Conservation (phyloP, 2,329 filamentous ascomycete species). For the Xylaria sp. region DNA sequence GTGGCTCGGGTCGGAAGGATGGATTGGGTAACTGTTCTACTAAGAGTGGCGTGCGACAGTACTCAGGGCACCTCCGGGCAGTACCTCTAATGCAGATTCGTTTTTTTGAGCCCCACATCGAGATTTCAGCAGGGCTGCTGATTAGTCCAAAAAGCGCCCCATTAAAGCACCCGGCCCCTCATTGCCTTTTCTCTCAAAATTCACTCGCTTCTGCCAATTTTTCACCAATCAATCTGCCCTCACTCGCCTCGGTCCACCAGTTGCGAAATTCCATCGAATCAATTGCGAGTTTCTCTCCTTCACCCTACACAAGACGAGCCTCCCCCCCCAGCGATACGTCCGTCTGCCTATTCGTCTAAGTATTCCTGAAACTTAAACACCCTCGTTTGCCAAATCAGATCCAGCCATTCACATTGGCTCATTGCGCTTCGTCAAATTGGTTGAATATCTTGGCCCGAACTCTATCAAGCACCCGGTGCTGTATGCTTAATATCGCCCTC, state of each 20-base stretch:
- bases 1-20: conserved; percentile 28
- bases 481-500: conserved; percentile 13
- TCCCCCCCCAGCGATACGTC: conserved; percentile 37
- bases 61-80: conserved; percentile 25
- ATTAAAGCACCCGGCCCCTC: conserved; percentile 50
- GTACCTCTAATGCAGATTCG: conserved; percentile 26
- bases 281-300: conserved; percentile 47
- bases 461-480: conserved; percentile 21
- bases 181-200: conserved; percentile 47
- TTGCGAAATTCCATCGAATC: conserved; percentile 51
- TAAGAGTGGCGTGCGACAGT: conserved; percentile 11
- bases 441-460: conserved; percentile 21
- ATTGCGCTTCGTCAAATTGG: conserved; percentile 31
- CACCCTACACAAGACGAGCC: conserved; percentile 47
- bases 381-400: conserved; percentile 45
- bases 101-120: conserved; percentile 30
- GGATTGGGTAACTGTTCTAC: conserved; percentile 18
- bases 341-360: conserved; percentile 40
- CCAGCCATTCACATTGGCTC: conserved; percentile 35
- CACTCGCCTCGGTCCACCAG: conserved; percentile 49
- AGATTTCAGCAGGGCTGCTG: conserved; percentile 44
- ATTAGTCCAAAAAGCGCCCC: conserved; percentile 51
- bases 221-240: conserved; percentile 52
- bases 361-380: conserved; percentile 43
- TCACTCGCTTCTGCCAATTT: conserved; percentile 51